phyloP scores from a whole-genome alignment of 1,139 yeast species.

The Insectozyma bohioensis region DNA sequence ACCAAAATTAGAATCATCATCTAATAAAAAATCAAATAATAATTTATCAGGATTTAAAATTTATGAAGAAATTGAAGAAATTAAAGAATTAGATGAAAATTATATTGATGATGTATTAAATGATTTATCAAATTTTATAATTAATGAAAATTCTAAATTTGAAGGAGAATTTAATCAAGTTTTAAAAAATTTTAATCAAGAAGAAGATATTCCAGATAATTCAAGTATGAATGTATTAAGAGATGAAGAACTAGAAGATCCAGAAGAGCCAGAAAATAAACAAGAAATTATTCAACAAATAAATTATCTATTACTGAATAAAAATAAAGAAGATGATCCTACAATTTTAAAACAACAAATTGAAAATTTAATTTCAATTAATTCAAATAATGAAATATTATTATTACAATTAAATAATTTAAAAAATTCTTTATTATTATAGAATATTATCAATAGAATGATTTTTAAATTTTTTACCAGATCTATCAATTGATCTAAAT shows the following conservation, averaged over 20 bases:
- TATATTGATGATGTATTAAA: conserved; percentile 27
- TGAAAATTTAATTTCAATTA: conserved; percentile 4
- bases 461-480: conserved; percentile 82
- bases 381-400: conserved; percentile 23
- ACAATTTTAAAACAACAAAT: too few species aligned
- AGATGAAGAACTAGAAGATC: conserved; percentile 7
- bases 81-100: conserved; percentile 13
- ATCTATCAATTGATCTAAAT: conserved; percentile 75
- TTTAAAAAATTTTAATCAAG: conserved; percentile 20
- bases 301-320: conserved; percentile 18
- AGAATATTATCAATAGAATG: conserved; percentile 67
- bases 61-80: conserved; percentile 6
- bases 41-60: conserved; percentile 10
- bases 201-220: conserved; percentile 16
- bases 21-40: neutral
- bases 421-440: conserved; percentile 16
- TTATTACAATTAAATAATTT: conserved; percentile 24
- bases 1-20: conserved; percentile 1
- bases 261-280: conserved; percentile 13
- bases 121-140: conserved; percentile 29
- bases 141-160: conserved; percentile 23
- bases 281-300: conserved; percentile 20
- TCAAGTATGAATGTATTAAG: conserved; percentile 24
- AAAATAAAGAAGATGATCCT: conserved; percentile 6
- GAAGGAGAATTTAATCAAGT: conserved; percentile 28